A percentile compares a stretch with the other conserved stretches of the same genome.
Conservation (phyloP, 78 protist genomes). For the Polysphondylium violaceum region DNA sequence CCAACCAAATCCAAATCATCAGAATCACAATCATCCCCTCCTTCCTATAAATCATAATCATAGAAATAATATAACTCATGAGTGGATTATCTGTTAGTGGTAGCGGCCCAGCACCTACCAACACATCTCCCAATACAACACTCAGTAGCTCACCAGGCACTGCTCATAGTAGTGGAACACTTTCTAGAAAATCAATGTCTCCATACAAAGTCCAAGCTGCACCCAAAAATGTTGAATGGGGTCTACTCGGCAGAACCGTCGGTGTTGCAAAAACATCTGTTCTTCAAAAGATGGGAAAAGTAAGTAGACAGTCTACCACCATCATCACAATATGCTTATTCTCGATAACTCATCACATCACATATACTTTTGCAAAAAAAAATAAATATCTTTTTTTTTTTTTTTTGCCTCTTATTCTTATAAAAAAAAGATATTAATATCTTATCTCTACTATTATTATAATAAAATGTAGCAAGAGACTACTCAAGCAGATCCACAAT, state of each 20-base stretch:
- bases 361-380: not conserved
- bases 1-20: no score
- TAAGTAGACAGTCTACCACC: no score
- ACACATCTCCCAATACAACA: no score
- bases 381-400: no score
- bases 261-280: constrained; percentile 41
- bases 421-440: not conserved
- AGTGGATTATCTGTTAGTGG: not conserved
- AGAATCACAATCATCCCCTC: no score
- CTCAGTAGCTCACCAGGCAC: constrained; percentile 3
- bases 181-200: not conserved
- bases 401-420: no score
- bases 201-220: constrained; percentile 3
- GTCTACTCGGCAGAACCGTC: constrained; percentile 17
- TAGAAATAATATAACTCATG: no score
- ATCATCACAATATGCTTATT: not conserved
- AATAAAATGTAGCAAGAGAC: constrained; percentile 16
- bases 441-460: not conserved
- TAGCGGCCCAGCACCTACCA: constrained; percentile 4
- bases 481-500: constrained; percentile 50
- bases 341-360: not conserved
- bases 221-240: constrained; percentile 33
- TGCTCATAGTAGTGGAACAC: not conserved
- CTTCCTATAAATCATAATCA: no score
- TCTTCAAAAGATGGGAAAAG: constrained; percentile 47